A percentile compares a stretch with the other conserved stretches of the same genome.
These are phyloP conservation scores for Cercis canadensis DNA, from an alignment of 306 rosid species.

Conservation along the genomic window DNA sequence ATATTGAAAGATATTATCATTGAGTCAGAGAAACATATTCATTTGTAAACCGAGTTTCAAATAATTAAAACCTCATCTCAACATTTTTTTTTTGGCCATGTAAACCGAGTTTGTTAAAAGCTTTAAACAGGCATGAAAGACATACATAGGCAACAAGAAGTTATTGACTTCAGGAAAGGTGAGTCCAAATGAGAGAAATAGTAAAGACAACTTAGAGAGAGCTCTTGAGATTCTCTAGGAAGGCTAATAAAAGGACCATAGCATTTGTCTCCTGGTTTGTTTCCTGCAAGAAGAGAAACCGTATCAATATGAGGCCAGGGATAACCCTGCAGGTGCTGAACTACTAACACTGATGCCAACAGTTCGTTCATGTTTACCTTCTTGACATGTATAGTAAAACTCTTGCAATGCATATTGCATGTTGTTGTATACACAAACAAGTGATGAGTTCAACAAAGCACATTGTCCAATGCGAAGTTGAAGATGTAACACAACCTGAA, in stretches of 20 bases:
- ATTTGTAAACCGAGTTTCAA: no score
- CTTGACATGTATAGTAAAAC: constrained; percentile 53
- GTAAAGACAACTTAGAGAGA: constrained; percentile 71
- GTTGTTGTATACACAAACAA: constrained; percentile 61
- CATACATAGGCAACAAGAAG: constrained; percentile 84
- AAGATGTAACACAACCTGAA: constrained; percentile 70
- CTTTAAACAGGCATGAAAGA: constrained; percentile 25
- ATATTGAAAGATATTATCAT: no score
- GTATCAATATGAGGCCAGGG: constrained; percentile 32
- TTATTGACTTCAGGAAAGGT: constrained; percentile 63
- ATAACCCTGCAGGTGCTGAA: not conserved
- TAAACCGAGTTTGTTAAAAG: constrained; percentile 23
- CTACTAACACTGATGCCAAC: constrained; percentile 20
- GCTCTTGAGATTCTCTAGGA: constrained; percentile 78
- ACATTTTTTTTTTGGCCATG: no score
- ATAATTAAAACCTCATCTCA: no score
- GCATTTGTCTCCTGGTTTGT: constrained; percentile 52
- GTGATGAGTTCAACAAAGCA: constrained; percentile 57
- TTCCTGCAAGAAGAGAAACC: constrained; percentile 58
- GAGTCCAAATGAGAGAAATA: constrained; percentile 73
- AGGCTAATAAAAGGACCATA: constrained; percentile 82
- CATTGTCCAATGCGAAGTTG: constrained; percentile 70
- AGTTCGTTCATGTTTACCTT: constrained; percentile 51
- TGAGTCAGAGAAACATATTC: constrained; percentile 20
- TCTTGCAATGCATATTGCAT: constrained; percentile 59